phyloP scores from a whole-genome alignment of 1,284 basidiomycete genomes.

The Marasmius sp. region DNA sequence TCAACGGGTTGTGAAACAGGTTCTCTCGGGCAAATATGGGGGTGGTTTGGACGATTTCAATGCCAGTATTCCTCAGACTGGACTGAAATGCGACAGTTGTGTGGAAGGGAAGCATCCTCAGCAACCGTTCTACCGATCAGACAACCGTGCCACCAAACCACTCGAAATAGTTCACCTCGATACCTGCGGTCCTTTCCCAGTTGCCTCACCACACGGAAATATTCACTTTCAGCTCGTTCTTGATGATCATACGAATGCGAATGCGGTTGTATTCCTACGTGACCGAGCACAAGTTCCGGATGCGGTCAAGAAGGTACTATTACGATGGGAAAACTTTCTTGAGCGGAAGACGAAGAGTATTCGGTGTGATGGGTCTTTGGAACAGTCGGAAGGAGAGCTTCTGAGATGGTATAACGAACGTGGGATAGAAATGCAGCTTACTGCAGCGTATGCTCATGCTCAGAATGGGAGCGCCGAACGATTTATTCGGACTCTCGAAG shows the following conservation, averaged over 20 bases:
- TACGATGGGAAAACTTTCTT: not conserved
- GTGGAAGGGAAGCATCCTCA: not conserved
- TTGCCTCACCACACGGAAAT: not conserved
- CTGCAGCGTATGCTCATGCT: conserved; percentile 24
- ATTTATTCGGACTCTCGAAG: conserved; percentile 27
- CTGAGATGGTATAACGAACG: not conserved
- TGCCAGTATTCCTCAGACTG: not conserved
- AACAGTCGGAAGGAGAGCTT: not conserved
- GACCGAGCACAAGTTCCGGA: not conserved
- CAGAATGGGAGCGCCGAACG: conserved; percentile 35
- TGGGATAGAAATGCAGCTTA: not conserved
- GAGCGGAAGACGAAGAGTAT: not conserved
- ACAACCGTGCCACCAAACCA: not conserved
- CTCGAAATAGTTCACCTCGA: conserved; percentile 7
- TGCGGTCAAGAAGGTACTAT: not conserved
- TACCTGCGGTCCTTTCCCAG: conserved; percentile 4
- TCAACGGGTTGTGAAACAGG: not conserved
- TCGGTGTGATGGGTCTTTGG: conserved; percentile 1
- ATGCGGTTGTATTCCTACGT: not conserved
- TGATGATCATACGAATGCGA: conserved; percentile 3
- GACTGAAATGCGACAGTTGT: not conserved
- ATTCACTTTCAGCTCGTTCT: not conserved
- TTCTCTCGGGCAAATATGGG: not conserved
- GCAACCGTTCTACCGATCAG: not conserved
- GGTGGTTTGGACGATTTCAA: not conserved